Evolutionary conservation across 371 early-diverging fungal species (phyloP).

Genomic region (Mortierella sp.): DNA sequence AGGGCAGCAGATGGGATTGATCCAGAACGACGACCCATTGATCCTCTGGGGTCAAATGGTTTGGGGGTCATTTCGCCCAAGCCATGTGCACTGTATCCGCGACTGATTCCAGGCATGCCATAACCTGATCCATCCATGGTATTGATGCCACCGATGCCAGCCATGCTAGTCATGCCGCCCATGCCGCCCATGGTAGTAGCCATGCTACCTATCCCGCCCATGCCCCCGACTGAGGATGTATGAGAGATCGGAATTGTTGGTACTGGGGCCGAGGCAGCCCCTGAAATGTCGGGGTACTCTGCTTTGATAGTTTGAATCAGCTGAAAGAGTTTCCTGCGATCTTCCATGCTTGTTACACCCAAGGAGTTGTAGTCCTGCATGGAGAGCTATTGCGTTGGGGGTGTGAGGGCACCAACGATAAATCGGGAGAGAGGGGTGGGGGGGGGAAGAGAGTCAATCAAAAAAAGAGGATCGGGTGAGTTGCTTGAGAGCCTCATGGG

Average conservation of each 20-base stretch:
- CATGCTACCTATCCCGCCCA: slow-evolving; percentile 8
- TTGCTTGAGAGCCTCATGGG: slow-evolving; percentile 14
- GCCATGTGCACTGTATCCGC: slow-evolving; percentile 30
- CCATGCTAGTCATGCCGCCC: slow-evolving; percentile 17
- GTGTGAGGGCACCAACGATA: neutral
- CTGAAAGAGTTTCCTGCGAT: slow-evolving; percentile 80
- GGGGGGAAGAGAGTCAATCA: slow-evolving; percentile 3
- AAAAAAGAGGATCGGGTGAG: slow-evolving; percentile 4
- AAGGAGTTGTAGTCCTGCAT: slow-evolving; percentile 85
- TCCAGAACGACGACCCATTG: slow-evolving; percentile 50
- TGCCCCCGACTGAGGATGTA: slow-evolving; percentile 11
- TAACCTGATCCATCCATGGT: neutral
- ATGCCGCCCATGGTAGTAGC: too few relatives aligned
- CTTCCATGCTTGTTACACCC: slow-evolving; percentile 83
- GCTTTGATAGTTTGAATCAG: slow-evolving; percentile 68
- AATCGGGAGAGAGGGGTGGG: too few relatives aligned
- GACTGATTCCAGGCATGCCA: slow-evolving; percentile 17
- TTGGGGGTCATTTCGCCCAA: slow-evolving; percentile 29
- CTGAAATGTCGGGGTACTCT: slow-evolving; percentile 33
- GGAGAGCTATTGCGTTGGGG: slow-evolving; percentile 69
- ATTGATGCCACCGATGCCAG: too few relatives aligned
- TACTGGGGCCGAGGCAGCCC: slow-evolving; percentile 27
- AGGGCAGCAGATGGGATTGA: too few relatives aligned
- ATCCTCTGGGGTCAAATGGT: slow-evolving; percentile 37
- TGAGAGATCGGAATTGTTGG: slow-evolving; percentile 15